Percentiles rank a stretch among this genome's conserved stretches.
Evolutionary conservation across 331 rosid species (phyloP).

Genomic region (Saraca asoca): DNA sequence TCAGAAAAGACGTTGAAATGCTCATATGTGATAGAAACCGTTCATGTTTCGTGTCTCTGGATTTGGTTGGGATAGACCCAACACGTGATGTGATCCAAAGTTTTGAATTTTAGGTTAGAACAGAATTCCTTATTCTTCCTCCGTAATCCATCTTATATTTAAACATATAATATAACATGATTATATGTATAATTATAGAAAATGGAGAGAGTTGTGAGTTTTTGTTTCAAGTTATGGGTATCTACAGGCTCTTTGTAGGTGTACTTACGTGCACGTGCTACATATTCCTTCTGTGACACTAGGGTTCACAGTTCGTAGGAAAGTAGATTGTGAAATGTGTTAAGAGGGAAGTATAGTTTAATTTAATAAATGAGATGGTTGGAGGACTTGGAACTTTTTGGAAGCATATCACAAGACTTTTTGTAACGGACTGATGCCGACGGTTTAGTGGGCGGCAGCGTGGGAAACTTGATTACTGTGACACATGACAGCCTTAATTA

Average conservation of each 20-base stretch:
- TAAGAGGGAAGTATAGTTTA: background rate
- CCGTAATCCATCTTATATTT: no score
- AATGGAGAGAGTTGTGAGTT: no score
- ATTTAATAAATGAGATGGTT: background rate
- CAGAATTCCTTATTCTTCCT: no score
- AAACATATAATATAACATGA: no score
- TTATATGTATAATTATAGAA: no score
- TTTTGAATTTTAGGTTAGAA: constrained; percentile 22
- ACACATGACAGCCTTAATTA: constrained; percentile 37
- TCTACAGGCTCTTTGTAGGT: constrained; percentile 41
- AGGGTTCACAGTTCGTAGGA: constrained; percentile 33
- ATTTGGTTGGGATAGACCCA: constrained; percentile 28
- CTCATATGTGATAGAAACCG: constrained; percentile 17
- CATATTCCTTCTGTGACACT: constrained; percentile 40
- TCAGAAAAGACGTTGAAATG: constrained; percentile 36
- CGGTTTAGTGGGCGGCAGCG: constrained; percentile 38
- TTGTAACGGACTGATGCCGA: constrained; percentile 28
- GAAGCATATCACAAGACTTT: constrained; percentile 38
- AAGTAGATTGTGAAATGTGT: constrained; percentile 24
- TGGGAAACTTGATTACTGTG: constrained; percentile 39
- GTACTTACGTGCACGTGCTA: constrained; percentile 57
- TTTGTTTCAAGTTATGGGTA: constrained; percentile 15
- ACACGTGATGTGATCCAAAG: constrained; percentile 17
- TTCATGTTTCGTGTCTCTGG: constrained; percentile 10
- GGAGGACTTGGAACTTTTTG: constrained; percentile 37